Evolutionary conservation across 257 asterid genomes (phyloP), one percentile per base, ranked within the genome.

Genomic region (Craterostigma plantagineum): DNA sequence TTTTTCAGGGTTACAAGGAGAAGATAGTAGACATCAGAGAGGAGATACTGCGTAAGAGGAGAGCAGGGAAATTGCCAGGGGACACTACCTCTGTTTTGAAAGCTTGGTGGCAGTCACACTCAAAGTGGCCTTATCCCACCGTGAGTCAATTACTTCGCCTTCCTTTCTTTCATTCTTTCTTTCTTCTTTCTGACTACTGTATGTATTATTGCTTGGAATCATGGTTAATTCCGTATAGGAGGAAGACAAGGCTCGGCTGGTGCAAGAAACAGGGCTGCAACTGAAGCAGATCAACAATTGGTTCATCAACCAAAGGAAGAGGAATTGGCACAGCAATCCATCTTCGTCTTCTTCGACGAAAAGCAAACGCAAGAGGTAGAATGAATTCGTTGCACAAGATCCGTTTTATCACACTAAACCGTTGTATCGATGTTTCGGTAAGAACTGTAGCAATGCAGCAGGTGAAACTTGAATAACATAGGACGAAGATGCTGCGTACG

Each of bases 231-330:
- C n/a, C n/a, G 12, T 10, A 5, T 9, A 76, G 81, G 87, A 76
- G 81, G 87, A 72, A 53, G 87, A 76, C 58, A 76, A 76, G 52
- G 73, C 73, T 34, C 59, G 72, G 35, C 56, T 76, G 56, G 87
- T 76, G 42, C 73, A 69, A 35, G 87, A 76, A 69, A 76, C 81
- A 2, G 78, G 87, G 2, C 45, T 75, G 67, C 86, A 75, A 38
- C 61, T 75, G 43, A 75, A 71, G 58, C 91, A 77, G 62, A 69
- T 77, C 33, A 77, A 77, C 42, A 77, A 77, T 46, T 77, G 83
- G 90, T 76, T 72, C 60, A 76, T 76, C 62, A 76, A 77, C 51
- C 83, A 77, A 62, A 63, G 84, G 63, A 77, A 77, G 61, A 66
- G 81, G 63, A 77, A 77, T 40, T 77, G 91, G 91, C 91, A 77